Evolutionary conservation across 2,329 filamentous ascomycete species (phyloP).

Genomic region (Fusarium coicis): DNA sequence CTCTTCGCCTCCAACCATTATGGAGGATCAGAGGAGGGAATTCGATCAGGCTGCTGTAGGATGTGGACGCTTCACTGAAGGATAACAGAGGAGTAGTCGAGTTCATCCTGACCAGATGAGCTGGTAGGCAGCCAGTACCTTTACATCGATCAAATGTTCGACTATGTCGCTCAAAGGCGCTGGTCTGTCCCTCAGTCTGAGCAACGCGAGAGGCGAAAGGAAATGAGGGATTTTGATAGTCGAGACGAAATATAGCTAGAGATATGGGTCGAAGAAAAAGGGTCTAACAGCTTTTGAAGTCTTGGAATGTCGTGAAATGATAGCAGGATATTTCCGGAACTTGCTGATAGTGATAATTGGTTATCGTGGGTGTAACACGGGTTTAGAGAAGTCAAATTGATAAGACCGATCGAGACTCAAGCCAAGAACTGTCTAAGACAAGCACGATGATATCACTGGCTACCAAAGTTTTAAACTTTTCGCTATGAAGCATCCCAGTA

Average conservation of each 20-base stretch:
- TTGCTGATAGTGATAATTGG: not conserved
- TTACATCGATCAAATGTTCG: not conserved
- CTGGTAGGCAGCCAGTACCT: not conserved
- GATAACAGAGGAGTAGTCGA: not conserved
- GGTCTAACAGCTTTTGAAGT: no score
- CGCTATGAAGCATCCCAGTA: not conserved
- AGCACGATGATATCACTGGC: not conserved
- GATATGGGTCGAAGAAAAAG: not conserved
- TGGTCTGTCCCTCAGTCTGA: not conserved
- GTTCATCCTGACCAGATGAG: not conserved
- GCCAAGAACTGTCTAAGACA: not conserved
- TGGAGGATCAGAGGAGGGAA: not conserved
- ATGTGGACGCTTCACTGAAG: not conserved
- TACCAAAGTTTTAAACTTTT: not conserved
- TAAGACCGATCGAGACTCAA: not conserved
- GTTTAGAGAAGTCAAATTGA: not conserved
- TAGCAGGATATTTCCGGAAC: not conserved
- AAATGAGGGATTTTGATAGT: not conserved
- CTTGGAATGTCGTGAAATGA: not conserved
- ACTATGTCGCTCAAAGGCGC: not conserved
- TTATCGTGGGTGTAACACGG: not conserved
- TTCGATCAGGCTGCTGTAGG: not conserved
- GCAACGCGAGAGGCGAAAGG: not conserved
- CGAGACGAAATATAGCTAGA: rapidly evolving
- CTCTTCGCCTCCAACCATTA: not conserved